Evolutionary conservation across 148 eudicot genomes (phyloP).

Genomic region (Suaeda aralocaspica): DNA sequence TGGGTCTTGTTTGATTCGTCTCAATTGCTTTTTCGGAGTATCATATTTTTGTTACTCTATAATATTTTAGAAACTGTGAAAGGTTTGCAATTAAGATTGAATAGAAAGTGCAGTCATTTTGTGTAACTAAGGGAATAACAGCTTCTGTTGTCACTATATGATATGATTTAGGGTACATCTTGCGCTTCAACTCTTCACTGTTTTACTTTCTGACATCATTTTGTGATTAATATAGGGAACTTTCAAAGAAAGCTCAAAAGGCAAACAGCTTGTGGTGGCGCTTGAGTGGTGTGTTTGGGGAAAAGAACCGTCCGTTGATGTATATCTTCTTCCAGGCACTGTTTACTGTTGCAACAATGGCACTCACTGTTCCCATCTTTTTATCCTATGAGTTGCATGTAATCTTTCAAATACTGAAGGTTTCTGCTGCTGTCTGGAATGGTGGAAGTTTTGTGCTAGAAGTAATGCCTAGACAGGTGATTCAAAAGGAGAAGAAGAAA

Average conservation of each 20-base stretch:
- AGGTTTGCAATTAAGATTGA: too few species aligned
- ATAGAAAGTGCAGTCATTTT: too few species aligned
- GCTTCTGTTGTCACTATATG: background rate
- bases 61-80: too few species aligned
- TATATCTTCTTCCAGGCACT: constrained; percentile 65
- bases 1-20: too few species aligned
- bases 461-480: constrained; percentile 87
- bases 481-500: constrained; percentile 76
- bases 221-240: constrained; percentile 54
- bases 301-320: constrained; percentile 82
- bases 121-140: too few species aligned
- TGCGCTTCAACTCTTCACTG: background rate
- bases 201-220: background rate
- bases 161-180: background rate
- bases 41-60: too few species aligned
- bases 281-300: constrained; percentile 81
- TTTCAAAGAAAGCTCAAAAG: constrained; percentile 92
- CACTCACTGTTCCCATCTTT: constrained; percentile 89
- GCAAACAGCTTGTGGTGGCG: constrained; percentile 96
- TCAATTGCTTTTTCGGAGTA: too few species aligned
- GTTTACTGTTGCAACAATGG: constrained; percentile 89
- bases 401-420: constrained; percentile 75
- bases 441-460: constrained; percentile 88
- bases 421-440: constrained; percentile 85
- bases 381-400: constrained; percentile 63